These are phyloP conservation scores for Umbelopsis sp. DNA, from an alignment of 192 early-diverging fungal genomes.

Conservation along the genomic window DNA sequence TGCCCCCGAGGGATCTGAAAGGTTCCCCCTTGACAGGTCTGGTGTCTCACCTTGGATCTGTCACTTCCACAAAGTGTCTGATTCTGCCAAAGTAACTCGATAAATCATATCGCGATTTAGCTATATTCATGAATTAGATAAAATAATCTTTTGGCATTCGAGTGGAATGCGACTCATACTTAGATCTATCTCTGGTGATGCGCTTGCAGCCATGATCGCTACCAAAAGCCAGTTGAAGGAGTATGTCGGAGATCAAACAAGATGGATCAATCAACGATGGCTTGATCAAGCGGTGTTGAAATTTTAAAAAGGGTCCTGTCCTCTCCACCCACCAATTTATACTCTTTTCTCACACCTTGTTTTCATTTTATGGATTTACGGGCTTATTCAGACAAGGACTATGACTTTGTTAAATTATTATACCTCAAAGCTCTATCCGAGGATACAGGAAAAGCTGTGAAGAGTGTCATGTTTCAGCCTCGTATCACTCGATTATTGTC, in stretches of 20 bases:
- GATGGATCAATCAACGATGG: no score
- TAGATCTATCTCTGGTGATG: conserved; percentile 3
- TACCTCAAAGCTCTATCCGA: background rate
- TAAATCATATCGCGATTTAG: conserved; percentile 64
- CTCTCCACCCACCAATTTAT: background rate
- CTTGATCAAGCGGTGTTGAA: no score
- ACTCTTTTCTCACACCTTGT: background rate
- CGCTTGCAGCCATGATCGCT: background rate
- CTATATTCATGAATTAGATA: conserved; percentile 25
- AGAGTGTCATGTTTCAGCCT: background rate
- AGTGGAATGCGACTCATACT: background rate
- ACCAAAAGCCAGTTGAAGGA: no score
- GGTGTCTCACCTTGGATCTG: conserved; percentile 58
- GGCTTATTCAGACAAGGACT: conserved; percentile 6
- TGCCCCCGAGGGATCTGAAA: background rate
- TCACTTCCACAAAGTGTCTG: conserved; percentile 73
- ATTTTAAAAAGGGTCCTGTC: background rate
- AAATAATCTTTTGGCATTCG: no score
- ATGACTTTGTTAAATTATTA: background rate
- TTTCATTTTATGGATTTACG: background rate
- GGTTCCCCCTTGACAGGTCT: background rate
- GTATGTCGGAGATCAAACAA: no score
- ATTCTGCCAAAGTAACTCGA: conserved; percentile 75
- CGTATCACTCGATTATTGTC: background rate
- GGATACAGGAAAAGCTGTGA: background rate